These are phyloP conservation scores for Fistulinella cinereoalba DNA, from an alignment of 1,284 basidiomycete species.

Conservation along the genomic window DNA sequence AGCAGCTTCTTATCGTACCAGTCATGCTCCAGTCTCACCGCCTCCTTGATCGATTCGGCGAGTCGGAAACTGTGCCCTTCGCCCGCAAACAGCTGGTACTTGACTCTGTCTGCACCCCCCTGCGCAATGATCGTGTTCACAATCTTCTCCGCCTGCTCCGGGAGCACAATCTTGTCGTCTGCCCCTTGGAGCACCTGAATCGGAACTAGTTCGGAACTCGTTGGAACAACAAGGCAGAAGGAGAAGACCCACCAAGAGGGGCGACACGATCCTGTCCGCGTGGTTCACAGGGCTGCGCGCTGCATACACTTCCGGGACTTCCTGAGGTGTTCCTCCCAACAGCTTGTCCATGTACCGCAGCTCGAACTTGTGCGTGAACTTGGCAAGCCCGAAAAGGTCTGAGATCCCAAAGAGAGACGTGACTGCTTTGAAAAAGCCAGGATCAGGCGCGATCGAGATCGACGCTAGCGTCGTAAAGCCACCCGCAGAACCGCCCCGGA, in stretches of 20 bases:
- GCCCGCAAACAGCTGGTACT: constrained; percentile 47
- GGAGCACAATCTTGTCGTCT: constrained; percentile 50
- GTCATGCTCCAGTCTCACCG: constrained; percentile 41
- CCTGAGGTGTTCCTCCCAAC: constrained; percentile 47
- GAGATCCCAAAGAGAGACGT: constrained; percentile 53
- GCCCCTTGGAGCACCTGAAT: constrained; percentile 53
- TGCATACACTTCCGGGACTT: constrained; percentile 28
- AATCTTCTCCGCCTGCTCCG: constrained; percentile 49
- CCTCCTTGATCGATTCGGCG: constrained; percentile 44
- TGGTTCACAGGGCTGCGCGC: constrained; percentile 30
- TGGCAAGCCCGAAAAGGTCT: constrained; percentile 47
- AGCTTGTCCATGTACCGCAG: constrained; percentile 52
- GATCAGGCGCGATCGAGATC: constrained; percentile 44
- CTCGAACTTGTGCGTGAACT: constrained; percentile 69
- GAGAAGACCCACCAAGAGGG: constrained; percentile 21
- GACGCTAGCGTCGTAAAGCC: constrained; percentile 56
- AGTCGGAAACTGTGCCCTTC: constrained; percentile 55
- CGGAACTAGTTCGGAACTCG: too few relatives aligned
- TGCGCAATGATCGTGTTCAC: constrained; percentile 40
- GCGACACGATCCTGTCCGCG: constrained; percentile 20
- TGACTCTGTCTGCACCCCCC: constrained; percentile 39
- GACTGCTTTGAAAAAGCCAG: constrained; percentile 25
- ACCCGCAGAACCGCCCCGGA: constrained; percentile 61
- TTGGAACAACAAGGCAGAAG: too few relatives aligned
- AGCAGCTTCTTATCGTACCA: constrained; percentile 27